phyloP scores from a whole-genome alignment of 352 stramenopile species.

The Phytophthora melonis region DNA sequence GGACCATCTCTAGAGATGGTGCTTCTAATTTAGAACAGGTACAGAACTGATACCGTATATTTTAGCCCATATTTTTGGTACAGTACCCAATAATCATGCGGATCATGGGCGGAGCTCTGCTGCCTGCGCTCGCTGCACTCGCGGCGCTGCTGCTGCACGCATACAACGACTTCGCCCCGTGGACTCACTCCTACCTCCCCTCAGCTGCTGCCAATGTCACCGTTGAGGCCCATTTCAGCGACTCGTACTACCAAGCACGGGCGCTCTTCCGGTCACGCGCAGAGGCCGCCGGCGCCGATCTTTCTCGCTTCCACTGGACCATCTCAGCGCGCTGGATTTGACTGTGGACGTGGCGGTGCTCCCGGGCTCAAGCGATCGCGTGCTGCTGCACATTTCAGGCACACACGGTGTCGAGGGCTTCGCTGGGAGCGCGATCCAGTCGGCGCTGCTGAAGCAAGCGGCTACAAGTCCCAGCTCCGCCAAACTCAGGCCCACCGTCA shows the following conservation, averaged over 20 bases:
- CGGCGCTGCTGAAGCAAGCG: constrained; percentile 50
- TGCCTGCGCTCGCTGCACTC: constrained; percentile 29
- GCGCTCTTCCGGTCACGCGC: constrained; percentile 64
- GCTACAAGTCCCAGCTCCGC: constrained; percentile 3
- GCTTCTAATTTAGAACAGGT: not conserved
- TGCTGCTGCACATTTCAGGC: constrained; percentile 81
- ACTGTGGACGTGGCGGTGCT: constrained; percentile 77
- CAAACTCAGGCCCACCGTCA: constrained; percentile 67
- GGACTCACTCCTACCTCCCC: constrained; percentile 52
- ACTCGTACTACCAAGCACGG: constrained; percentile 74
- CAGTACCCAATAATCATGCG: not conserved
- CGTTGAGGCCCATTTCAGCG: constrained; percentile 58
- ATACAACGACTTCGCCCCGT: constrained; percentile 59
- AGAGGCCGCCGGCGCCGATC: constrained; percentile 37
- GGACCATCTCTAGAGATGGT: not conserved
- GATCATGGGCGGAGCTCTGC: constrained; percentile 5
- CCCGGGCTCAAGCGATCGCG: constrained; percentile 49
- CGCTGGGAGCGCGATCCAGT: constrained; percentile 86
- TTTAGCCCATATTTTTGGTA: too few species aligned
- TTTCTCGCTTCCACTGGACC: constrained; percentile 55
- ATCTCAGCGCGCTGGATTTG: constrained; percentile 58
- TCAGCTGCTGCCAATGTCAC: constrained; percentile 28
- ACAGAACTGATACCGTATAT: not conserved
- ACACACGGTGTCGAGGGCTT: constrained; percentile 89
- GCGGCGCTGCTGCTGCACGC: constrained; percentile 48